Percentiles rank a stretch among this genome's conserved stretches.
Evolutionary conservation across 352 stramenopile genomes (phyloP).

Genomic region (Phytophthora cactorum): DNA sequence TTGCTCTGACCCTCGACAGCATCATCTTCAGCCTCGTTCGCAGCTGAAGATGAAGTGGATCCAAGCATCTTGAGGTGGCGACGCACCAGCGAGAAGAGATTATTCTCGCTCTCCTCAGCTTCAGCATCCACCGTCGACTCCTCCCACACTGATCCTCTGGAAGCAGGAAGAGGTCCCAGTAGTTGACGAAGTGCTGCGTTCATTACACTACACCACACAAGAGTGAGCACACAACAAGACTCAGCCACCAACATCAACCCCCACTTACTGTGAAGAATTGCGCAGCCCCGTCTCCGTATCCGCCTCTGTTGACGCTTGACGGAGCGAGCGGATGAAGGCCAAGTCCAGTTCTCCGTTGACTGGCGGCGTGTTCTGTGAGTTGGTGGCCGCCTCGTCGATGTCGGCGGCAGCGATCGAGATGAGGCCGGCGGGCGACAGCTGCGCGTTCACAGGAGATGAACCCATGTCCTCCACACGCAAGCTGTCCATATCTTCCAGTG

Average conservation of each 20-base stretch:
- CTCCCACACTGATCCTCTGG: constrained; percentile 3
- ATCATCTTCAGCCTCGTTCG: constrained; percentile 17
- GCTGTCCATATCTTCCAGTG: constrained; percentile 54
- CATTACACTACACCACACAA: constrained; percentile 23
- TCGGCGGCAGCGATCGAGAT: constrained; percentile 87
- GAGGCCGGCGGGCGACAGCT: constrained; percentile 75
- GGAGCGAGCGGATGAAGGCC: constrained; percentile 68
- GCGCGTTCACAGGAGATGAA: constrained; percentile 48
- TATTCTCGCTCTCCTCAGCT: constrained; percentile 31
- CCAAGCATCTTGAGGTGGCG: constrained; percentile 42
- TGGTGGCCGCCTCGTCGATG: constrained; percentile 70
- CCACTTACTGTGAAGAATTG: constrained; percentile 19
- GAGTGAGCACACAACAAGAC: not conserved
- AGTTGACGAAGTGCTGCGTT: constrained; percentile 40
- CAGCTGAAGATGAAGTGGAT: constrained; percentile 15
- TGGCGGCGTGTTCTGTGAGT: constrained; percentile 33
- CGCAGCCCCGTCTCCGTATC: not conserved
- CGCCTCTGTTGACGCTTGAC: constrained; percentile 28
- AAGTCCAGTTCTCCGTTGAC: constrained; percentile 64
- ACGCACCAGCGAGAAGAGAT: constrained; percentile 40
- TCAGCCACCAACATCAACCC: not conserved
- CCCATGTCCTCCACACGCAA: constrained; percentile 56
- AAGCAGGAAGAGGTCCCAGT: constrained; percentile 24
- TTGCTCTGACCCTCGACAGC: constrained; percentile 56
- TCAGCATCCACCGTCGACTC: constrained; percentile 10